Base-by-base conservation (phyloP, 495 filamentous ascomycete genomes). In the Cercophora newfieldiana region DNA sequence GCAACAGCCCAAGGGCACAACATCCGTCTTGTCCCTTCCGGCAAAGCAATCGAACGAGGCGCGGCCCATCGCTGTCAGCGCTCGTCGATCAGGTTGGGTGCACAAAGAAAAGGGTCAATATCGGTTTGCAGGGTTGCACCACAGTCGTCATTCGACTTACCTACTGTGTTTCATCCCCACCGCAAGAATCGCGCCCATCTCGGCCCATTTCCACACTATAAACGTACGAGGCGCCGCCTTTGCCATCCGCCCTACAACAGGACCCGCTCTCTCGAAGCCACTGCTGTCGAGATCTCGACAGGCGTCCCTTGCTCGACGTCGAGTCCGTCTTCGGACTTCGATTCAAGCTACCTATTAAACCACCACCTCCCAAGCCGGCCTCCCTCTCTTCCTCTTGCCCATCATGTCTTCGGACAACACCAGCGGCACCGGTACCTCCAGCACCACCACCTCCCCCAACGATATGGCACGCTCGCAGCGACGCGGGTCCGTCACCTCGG, bases 401-500 rank as follows among this genome's bases (percentile, higher is more conserved):
- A 74, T 26, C 58, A 82, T 82, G 80, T 78, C 78, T 66, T 73
- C 71, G 51, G 73, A 78, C 70, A 77, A 74, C 62, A 71, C 69
- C 64, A 73, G 71, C 71, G 22, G 31, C 57, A 47, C n/a, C 30
- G 74, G 74, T 18, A 71, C 72, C 65, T 64, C 72, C 66, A 66
- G 68, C 65, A 66, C 63, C 63, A 28, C 73, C 67, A 67, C 68
- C 65, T 61, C 63, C 54, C 31, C 69, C 22, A 69, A 68, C 71
- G 77, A 77, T 37, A 74, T 77, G 67, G 58, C 74, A 48, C 76
- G 73, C 54, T 72, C 59, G 76, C 86, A 71, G 61, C 62, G 86
- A 66, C 85, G 86, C 68, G 77, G 81, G 66, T 87, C 85, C 26
- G 70, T 87, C 69, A 85, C 83, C 54, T 78, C 81, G 25, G 78